These are phyloP conservation scores for Echeveria elegans DNA, from an alignment of 164 flowering plant species.

Conservation along the genomic window DNA sequence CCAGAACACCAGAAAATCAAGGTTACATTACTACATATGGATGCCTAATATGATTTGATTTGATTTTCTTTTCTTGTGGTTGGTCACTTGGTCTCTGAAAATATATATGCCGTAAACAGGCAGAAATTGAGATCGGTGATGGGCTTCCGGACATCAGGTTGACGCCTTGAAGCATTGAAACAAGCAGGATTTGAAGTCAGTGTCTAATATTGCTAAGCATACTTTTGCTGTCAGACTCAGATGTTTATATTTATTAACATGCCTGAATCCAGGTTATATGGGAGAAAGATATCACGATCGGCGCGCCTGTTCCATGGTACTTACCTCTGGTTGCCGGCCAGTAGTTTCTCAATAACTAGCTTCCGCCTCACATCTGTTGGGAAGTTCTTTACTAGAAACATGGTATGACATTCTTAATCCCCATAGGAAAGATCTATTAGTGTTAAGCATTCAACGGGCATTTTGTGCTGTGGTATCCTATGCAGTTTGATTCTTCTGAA, in stretches of 20 bases:
- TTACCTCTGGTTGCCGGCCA: conserved; percentile 59
- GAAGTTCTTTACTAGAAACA: conserved; percentile 63
- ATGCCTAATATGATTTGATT: neutral
- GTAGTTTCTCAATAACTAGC: conserved; percentile 57
- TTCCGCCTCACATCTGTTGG: conserved; percentile 77
- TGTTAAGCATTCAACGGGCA: neutral
- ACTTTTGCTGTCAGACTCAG: neutral
- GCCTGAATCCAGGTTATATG: conserved; percentile 31
- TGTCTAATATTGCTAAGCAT: neutral
- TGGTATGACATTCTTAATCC: conserved; percentile 37
- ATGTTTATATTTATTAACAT: conserved; percentile 7
- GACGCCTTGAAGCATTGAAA: conserved; percentile 75
- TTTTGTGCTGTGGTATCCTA: conserved; percentile 4
- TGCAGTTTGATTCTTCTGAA: neutral
- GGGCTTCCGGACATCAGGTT: conserved; percentile 83
- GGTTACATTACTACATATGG: conserved; percentile 25
- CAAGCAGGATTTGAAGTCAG: conserved; percentile 85
- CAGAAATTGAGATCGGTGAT: conserved; percentile 79
- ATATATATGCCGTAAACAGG: conserved; percentile 26
- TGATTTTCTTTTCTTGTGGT: neutral
- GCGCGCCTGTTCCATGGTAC: conserved; percentile 86
- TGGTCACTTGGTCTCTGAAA: no score
- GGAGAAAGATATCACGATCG: conserved; percentile 76
- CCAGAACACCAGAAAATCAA: conserved; percentile 75
- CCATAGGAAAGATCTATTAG: neutral